Conservation (phyloP, 1,139 yeast species). For the Groenewaldozyma auringiensis region DNA sequence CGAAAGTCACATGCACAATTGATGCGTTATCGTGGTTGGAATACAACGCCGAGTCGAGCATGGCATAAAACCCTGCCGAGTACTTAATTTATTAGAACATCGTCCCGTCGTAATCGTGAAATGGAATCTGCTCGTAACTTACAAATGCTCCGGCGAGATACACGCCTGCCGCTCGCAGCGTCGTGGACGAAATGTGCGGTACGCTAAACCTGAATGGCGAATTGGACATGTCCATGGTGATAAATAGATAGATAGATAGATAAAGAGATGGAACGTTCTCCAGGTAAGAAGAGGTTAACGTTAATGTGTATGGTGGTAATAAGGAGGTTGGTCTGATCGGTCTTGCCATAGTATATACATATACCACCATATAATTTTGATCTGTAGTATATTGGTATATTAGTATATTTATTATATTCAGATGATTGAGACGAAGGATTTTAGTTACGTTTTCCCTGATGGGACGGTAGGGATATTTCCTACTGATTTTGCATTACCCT, state of each 20-base stretch:
- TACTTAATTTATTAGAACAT: constrained; percentile 34
- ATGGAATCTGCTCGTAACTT: constrained; percentile 13
- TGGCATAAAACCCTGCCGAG: constrained; percentile 83
- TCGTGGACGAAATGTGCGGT: constrained; percentile 44
- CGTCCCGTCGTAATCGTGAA: background rate
- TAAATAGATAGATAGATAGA: too few relatives aligned
- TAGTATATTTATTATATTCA: too few relatives aligned
- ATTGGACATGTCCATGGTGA: constrained; percentile 13
- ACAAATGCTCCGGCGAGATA: constrained; percentile 61
- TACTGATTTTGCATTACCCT: constrained; percentile 51
- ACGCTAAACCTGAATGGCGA: constrained; percentile 23
- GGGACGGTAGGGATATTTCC: constrained; percentile 63
- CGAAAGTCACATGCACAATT: constrained; percentile 76
- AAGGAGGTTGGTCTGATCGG: too few relatives aligned
- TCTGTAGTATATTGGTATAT: too few relatives aligned
- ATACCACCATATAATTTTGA: too few relatives aligned
- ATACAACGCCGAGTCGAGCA: constrained; percentile 81
- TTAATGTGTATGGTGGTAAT: too few relatives aligned
- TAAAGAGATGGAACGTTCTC: too few relatives aligned
- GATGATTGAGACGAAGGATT: constrained; percentile 50
- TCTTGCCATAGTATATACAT: too few relatives aligned
- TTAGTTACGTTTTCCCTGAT: constrained; percentile 66
- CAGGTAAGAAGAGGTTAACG: too few relatives aligned
- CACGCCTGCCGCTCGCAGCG: constrained; percentile 67
- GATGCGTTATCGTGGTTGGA: constrained; percentile 83